These are phyloP conservation scores for Cercophora scortea DNA, from an alignment of 495 filamentous ascomycete species.

Conservation along the genomic window DNA sequence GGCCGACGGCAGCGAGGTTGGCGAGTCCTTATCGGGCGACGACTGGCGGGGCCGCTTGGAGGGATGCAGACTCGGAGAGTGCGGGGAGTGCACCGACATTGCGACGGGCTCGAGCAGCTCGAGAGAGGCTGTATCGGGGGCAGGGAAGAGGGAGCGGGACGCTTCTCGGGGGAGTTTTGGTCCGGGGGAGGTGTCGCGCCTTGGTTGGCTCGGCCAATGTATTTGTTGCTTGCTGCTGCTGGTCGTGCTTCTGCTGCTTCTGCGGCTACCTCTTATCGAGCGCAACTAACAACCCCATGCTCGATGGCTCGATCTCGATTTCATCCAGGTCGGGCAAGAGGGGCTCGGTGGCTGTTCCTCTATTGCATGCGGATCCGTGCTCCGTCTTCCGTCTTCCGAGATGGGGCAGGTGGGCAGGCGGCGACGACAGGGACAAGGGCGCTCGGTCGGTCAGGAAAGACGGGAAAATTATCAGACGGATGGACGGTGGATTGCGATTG, in stretches of 20 bases:
- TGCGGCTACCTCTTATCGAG: slow-evolving; percentile 4
- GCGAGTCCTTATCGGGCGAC: slow-evolving; percentile 41
- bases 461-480: not conserved
- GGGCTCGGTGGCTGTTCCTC: too few species aligned
- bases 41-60: slow-evolving; percentile 44
- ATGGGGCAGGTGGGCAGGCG: not conserved
- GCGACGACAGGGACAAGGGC: not conserved
- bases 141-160: not conserved
- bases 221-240: not conserved
- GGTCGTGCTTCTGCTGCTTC: not conserved
- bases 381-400: not conserved
- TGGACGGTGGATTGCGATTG: not conserved
- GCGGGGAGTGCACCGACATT: slow-evolving; percentile 28
- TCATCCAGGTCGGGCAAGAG: not conserved
- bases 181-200: not conserved
- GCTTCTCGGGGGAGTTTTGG: not conserved
- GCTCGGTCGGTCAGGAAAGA: not conserved
- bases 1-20: slow-evolving; percentile 24
- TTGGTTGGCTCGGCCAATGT: not conserved
- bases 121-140: not conserved
- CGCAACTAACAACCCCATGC: slow-evolving; percentile 11
- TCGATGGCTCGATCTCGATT: not conserved
- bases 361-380: not conserved
- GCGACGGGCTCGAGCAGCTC: slow-evolving; percentile 10
- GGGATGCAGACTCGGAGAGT: slow-evolving; percentile 36